Base-by-base conservation (phyloP, 176 grass and related monocot species). In the Musa acuminata region DNA sequence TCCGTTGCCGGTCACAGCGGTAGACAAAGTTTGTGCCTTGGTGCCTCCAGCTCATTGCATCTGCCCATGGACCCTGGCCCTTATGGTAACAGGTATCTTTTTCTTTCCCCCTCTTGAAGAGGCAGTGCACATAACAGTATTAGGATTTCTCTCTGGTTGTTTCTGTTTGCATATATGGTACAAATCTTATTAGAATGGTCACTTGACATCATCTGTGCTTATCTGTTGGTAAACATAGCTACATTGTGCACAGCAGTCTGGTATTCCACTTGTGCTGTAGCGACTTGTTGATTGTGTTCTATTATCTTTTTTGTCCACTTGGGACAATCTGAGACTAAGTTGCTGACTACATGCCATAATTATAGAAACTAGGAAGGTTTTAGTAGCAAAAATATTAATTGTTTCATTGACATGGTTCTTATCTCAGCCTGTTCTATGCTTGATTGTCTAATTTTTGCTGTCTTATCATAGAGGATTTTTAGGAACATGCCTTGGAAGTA, bases 21-120 rank as follows among this genome's bases (percentile, higher is more conserved):
- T 4, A 1, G 76, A 49, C 84, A 94, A 22, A 79, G 86, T 67
- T 80, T 89, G 76, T 89, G 77, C 65, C 90, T 91, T 3, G 80
- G 88, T 13, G 83, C 78, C 17, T 62, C 83, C 9, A 82, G 76
- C 23, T 87, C 88, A 1, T 84, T 88, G 51, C 96, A 89, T 76
- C 83, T 93, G 64, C 87, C 82, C n/a, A 35, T 76, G 11, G 82
- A 93, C 57, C 24, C 82, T 52, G 77, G 80, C 1, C 80, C 87
- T 2, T 87, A 85, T 12, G 84, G 84, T 65, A 70, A 63, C 80
- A 83, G 84, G 87, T 87, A 87, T 73, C 72, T 58, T 71, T 59
- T 55, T 52, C 52, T 52, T 52, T 9, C 60, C 67, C 11, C 35
- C 16, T 11, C 16, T 49, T 51, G 67, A 51, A 70, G 51, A 20